Evolutionary conservation across 1,139 yeast genomes (phyloP), one percentile per base, ranked within the genome.

Genomic region (Geotrichum candidum): DNA sequence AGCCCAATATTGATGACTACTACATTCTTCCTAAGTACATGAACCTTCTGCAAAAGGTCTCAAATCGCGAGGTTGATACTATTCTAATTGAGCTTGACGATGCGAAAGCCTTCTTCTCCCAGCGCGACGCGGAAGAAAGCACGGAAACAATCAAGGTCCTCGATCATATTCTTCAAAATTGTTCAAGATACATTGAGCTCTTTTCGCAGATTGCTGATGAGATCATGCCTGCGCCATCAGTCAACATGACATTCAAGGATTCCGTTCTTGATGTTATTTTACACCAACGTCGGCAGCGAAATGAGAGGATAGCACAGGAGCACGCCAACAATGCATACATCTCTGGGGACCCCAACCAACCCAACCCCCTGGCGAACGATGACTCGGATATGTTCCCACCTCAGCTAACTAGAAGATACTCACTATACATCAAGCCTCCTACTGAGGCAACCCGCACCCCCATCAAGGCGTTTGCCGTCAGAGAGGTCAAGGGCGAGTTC

Each of bases 251-350:
- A 57, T 90, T 88, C 74, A 85, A 86, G 68, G 97, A 91, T 72
- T 96, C 90, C 68, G 98, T 94, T 11, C 78, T 95, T 68, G 99
- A 95, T 72, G 96, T 94, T 63, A 90, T 95, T 64, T 80, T 92
- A 67, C 92, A 90, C 70, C 98, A 94, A 77, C 83, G 99, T 73
- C 85, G 83, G 69, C 82, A 89, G 73, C 83, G 96, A 70, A 94
- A 94, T 73, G 84, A 84, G 68, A 82, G 92, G 65, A 79, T 86
- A 55, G 84, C 84, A 66, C 86, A 83, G 66, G 96, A 89, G 68
- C 82, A 83, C 63, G 79, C 81, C 60, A 85, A 83, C 56, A 88
- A 85, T 64, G 67, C 70, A 27, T 73, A 69, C 57, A 68, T 66
- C 52, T 53, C 61, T 6, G 54, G 71, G 45, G 69, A 69, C 53